A percentile compares a stretch with the other conserved stretches of the same genome.
phyloP scores from a whole-genome alignment of 345 rosid genomes.

The Eucalyptus melliodora region DNA sequence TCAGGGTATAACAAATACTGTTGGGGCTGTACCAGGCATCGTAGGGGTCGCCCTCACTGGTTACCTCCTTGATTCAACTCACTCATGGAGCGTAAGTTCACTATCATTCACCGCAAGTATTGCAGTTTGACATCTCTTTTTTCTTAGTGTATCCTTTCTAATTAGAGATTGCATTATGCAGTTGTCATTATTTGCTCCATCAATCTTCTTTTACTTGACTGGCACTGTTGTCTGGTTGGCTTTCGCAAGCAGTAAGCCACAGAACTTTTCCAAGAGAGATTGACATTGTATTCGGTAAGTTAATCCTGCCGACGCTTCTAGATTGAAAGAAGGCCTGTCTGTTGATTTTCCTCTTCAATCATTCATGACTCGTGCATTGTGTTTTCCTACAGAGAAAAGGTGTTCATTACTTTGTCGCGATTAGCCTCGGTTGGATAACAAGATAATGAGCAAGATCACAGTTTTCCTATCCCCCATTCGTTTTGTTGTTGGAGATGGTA shows the following conservation, averaged over 20 bases:
- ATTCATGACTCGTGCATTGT: background rate
- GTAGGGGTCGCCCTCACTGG: slow-evolving; percentile 92
- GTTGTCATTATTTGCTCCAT: slow-evolving; percentile 77
- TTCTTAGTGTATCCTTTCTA: background rate
- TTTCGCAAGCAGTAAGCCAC: slow-evolving; percentile 87
- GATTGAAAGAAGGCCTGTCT: background rate
- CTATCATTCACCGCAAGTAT: background rate
- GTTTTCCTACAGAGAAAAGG: background rate
- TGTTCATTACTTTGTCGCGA: background rate
- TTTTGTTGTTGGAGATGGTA: background rate
- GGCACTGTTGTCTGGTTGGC: slow-evolving; percentile 82
- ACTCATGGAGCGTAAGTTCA: slow-evolving; percentile 90
- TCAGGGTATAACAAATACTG: slow-evolving; percentile 88
- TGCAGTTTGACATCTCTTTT: background rate
- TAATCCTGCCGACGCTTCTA: background rate
- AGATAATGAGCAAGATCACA: background rate
- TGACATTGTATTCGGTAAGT: background rate
- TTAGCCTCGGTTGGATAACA: background rate
- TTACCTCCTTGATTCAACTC: slow-evolving; percentile 83
- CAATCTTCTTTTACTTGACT: slow-evolving; percentile 89
- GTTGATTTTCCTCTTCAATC: background rate
- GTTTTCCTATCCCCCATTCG: background rate
- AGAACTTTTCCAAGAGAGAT: slow-evolving; percentile 41
- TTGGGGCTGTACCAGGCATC: slow-evolving; percentile 90
- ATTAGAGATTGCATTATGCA: slow-evolving; percentile 1